Percentiles rank a stretch among this genome's conserved stretches.
Conservation (phyloP, 352 stramenopile species). For the Globisporangium takayamanum region DNA sequence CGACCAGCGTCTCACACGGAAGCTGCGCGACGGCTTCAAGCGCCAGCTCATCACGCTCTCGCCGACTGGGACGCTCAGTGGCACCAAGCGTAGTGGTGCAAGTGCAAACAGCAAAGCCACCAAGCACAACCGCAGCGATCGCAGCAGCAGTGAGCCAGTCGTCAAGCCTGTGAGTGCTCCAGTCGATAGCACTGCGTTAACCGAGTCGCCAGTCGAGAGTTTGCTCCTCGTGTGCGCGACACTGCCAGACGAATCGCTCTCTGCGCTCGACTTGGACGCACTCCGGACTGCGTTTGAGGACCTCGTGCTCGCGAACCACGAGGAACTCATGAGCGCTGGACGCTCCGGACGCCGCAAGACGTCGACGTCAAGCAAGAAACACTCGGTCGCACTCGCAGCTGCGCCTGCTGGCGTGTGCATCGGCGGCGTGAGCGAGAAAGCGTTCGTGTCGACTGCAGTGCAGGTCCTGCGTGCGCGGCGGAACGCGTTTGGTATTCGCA, state of each 20-base stretch:
- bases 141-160: not conserved
- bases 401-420: slow-evolving; percentile 12
- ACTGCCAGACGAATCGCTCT: slow-evolving; percentile 34
- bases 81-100: not conserved
- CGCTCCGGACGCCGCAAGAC: not conserved
- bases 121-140: not conserved
- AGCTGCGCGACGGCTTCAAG: slow-evolving; percentile 43
- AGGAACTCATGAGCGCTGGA: slow-evolving; percentile 7
- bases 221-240: slow-evolving; percentile 26
- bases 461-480: slow-evolving; percentile 39
- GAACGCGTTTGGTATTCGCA: slow-evolving; percentile 39
- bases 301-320: slow-evolving; percentile 30
- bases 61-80: slow-evolving; percentile 10
- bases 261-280: slow-evolving; percentile 33
- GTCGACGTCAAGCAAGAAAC: slow-evolving; percentile 4
- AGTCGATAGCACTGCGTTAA: not conserved
- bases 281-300: slow-evolving; percentile 26
- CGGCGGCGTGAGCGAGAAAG: slow-evolving; percentile 48
- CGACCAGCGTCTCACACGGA: slow-evolving; percentile 31
- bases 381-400: slow-evolving; percentile 1
- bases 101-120: not conserved
- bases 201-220: slow-evolving; percentile 25
- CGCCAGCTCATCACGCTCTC: slow-evolving; percentile 29
- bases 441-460: slow-evolving; percentile 52
- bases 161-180: not conserved